Evolutionary conservation across 2,329 filamentous ascomycete genomes (phyloP), one percentile per base, ranked within the genome.

Genomic region (Thielaviopsis ethacetica): DNA sequence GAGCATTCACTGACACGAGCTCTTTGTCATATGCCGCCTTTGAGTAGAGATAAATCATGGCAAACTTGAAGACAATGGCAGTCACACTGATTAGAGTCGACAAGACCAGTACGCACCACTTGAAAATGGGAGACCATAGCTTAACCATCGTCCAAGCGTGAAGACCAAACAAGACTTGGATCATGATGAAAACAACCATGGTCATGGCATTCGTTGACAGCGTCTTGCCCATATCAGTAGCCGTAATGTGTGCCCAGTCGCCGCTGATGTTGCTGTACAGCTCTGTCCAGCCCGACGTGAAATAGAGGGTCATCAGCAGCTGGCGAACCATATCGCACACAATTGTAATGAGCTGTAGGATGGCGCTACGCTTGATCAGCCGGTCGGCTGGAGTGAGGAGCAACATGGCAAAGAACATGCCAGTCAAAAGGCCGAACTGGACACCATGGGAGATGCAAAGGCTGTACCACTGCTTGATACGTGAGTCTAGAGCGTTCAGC

Each of bases 371-470:
- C 1, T 84, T 83, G 57, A 72, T 72, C 61, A 86, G 79, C 68
- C 88, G 89, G 63, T 80, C 74, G 0, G 73, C 68, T 21, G 80
- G 80, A 0, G 86, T 90, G 68, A 91, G 76, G 60, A 84, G 66
- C 12, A 89, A 71, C 2, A 91, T 72, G 30, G 86, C 74, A 51
- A 85, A 64, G 19, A 91, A 72, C 65, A 89, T 79, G 62, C 85
- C 71, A 60, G 84, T 63, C 53, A 79, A 81, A 24, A 85, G 81
- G 30, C 88, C 88, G 56, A 90, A 75, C 68, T 91, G 86, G 19
- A 78, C 71, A 57, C 80, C 83, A 67, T 84, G 88, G 70, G 83
- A 84, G 73, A 87, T 81, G 67, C 67, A 68, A 26, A 71, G 68
- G 64, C 68, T 71, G 62, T 69, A 61, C 49, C 68, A 66, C 30